Percentiles rank a stretch among this genome's conserved stretches.
phyloP scores from a whole-genome alignment of 2,329 filamentous ascomycete genomes.

The Fusarium pseudoanthophilum region DNA sequence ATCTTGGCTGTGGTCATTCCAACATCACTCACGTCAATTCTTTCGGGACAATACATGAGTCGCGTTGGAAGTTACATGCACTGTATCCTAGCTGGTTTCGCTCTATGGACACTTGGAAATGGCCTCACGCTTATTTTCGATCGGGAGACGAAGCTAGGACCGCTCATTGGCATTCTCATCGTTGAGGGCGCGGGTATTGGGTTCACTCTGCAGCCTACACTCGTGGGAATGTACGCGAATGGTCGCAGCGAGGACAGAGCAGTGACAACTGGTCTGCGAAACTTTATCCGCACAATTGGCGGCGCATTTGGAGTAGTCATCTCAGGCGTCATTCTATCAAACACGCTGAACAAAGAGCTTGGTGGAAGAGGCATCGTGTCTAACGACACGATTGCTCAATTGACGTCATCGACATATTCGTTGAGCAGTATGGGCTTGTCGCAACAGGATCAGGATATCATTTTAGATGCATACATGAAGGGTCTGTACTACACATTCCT shows the following conservation, averaged over 20 bases:
- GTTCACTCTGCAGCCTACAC: background rate
- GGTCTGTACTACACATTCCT: background rate
- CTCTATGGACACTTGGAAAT: constrained; percentile 6
- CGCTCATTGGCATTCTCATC: background rate
- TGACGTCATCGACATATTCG: background rate
- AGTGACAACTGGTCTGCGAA: background rate
- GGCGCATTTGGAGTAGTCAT: constrained; percentile 4
- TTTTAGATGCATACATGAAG: background rate
- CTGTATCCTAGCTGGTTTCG: background rate
- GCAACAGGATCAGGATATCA: background rate
- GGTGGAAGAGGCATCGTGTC: background rate
- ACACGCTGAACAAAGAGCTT: background rate
- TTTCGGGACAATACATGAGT: constrained; percentile 13
- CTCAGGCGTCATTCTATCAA: background rate
- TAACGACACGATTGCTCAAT: background rate
- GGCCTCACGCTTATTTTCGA: background rate
- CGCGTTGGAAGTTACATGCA: background rate
- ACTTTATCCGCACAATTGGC: constrained; percentile 7
- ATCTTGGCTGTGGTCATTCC: background rate
- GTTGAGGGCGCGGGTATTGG: background rate
- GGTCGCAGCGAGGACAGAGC: background rate
- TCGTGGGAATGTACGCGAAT: background rate
- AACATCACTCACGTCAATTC: background rate
- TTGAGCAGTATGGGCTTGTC: background rate
- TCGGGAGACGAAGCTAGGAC: background rate